Percentiles rank a stretch among this genome's conserved stretches.
Evolutionary conservation across 495 filamentous ascomycete genomes (phyloP).

Genomic region (Hyaloscypha hepaticicola): DNA sequence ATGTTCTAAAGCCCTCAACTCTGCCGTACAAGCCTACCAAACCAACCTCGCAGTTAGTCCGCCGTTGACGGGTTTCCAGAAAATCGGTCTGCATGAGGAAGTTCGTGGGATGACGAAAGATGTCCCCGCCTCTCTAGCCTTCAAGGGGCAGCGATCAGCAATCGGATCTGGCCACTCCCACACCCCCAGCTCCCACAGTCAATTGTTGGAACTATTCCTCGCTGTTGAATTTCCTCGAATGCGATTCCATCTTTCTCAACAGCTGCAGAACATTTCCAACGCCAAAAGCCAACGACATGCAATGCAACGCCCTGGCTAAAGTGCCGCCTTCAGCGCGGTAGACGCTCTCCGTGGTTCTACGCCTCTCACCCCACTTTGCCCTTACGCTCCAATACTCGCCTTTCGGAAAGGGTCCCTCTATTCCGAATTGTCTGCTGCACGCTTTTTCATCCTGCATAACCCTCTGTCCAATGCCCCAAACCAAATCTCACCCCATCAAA

Average conservation of each 20-base stretch:
- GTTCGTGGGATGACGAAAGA: slow-evolving; percentile 1
- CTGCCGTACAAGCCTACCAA: neutral
- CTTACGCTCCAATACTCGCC: neutral
- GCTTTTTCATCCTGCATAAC: neutral
- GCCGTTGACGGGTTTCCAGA: slow-evolving; percentile 19
- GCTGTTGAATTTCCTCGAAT: neutral
- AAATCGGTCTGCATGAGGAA: slow-evolving; percentile 14
- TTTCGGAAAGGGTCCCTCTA: neutral
- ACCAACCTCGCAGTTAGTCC: neutral
- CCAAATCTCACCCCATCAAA: neutral
- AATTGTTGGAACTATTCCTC: neutral
- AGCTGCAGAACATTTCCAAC: neutral
- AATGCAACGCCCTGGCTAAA: neutral
- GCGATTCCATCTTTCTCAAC: neutral
- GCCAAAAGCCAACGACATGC: neutral
- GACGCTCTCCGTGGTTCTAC: neutral
- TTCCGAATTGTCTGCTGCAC: neutral
- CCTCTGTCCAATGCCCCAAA: neutral
- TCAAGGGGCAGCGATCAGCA: slow-evolving; percentile 5
- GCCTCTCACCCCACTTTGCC: neutral
- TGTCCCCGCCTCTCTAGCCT: slow-evolving; percentile 1
- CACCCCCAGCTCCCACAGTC: neutral
- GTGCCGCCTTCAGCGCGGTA: neutral
- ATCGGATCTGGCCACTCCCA: neutral
- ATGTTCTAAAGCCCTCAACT: too few relatives aligned